Conservation (phyloP, 257 asterid genomes). For the Fraxinus americana region DNA sequence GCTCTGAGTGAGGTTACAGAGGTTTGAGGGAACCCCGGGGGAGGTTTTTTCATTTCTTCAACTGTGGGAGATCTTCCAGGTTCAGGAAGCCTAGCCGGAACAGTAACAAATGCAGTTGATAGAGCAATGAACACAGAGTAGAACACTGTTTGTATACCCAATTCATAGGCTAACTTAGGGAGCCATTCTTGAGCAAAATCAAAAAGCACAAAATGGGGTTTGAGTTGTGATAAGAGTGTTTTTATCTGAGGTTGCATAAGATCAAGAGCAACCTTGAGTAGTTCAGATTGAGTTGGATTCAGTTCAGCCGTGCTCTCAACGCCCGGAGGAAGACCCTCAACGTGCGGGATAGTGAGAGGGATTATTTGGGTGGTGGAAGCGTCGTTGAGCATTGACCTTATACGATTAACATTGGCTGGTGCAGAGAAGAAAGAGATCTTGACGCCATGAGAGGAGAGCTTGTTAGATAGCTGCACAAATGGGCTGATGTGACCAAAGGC, state of each 20-base stretch:
- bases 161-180: constrained; percentile 41
- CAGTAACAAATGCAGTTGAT: constrained; percentile 46
- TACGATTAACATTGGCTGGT: constrained; percentile 39
- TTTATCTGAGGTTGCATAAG: constrained; percentile 55
- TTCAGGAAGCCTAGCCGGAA: constrained; percentile 42
- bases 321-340: constrained; percentile 52
- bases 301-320: constrained; percentile 49
- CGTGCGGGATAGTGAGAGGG: constrained; percentile 47
- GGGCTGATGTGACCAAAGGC: constrained; percentile 66
- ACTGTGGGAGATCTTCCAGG: constrained; percentile 30
- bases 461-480: constrained; percentile 55
- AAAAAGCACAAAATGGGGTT: constrained; percentile 57
- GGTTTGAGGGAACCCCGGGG: constrained; percentile 53
- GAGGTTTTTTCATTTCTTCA: constrained; percentile 46
- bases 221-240: constrained; percentile 26
- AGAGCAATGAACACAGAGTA: constrained; percentile 50
- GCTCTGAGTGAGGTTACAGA: constrained; percentile 34
- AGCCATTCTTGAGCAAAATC: constrained; percentile 70
- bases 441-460: constrained; percentile 45
- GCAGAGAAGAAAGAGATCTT: constrained; percentile 50
- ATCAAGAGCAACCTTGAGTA: constrained; percentile 50
- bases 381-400: constrained; percentile 40
- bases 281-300: constrained; percentile 40
- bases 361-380: constrained; percentile 28
- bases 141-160: constrained; percentile 46